phyloP scores from a whole-genome alignment of 176 grass and related monocot genomes.

The Puya raimondii region DNA sequence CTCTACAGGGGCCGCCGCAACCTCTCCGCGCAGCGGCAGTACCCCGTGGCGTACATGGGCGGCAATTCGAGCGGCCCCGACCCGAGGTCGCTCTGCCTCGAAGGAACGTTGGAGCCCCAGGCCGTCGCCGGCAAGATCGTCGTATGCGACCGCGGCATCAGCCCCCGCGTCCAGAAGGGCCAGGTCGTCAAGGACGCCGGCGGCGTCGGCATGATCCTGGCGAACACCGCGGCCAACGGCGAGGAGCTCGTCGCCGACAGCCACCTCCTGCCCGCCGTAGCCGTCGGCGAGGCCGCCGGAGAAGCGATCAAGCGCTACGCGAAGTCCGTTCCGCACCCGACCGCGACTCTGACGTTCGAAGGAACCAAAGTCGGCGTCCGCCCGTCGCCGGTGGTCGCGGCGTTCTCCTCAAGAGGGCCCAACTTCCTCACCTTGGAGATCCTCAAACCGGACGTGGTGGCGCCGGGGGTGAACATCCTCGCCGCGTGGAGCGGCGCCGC shows the following conservation, averaged over 20 bases:
- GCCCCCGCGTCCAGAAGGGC: constrained; percentile 87
- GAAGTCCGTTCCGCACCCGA: constrained; percentile 35
- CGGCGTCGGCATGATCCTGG: constrained; percentile 77
- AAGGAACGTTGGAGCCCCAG: constrained; percentile 54
- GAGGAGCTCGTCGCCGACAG: constrained; percentile 95
- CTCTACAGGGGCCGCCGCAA: constrained; percentile 56
- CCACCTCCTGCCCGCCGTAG: constrained; percentile 84
- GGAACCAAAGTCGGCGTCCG: constrained; percentile 87
- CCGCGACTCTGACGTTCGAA: constrained; percentile 59
- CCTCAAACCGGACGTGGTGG: constrained; percentile 78
- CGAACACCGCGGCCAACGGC: constrained; percentile 65
- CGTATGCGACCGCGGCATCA: constrained; percentile 86
- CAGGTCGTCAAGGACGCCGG: constrained; percentile 87
- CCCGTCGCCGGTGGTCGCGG: constrained; percentile 83
- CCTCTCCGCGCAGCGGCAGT: constrained; percentile 36
- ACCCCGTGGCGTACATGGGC: constrained; percentile 69
- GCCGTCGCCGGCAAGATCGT: constrained; percentile 72
- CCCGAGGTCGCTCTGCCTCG: constrained; percentile 75
- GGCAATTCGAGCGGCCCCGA: constrained; percentile 52
- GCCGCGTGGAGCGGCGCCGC: constrained; percentile 83
- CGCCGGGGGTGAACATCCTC: constrained; percentile 87
- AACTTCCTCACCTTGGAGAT: constrained; percentile 90
- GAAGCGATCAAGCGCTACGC: constrained; percentile 52
- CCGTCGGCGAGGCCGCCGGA: constrained; percentile 52
- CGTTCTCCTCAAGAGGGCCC: constrained; percentile 79